These are phyloP conservation scores for Papiliotrema laurentii DNA, from an alignment of 1,284 basidiomycete species.

Conservation along the genomic window DNA sequence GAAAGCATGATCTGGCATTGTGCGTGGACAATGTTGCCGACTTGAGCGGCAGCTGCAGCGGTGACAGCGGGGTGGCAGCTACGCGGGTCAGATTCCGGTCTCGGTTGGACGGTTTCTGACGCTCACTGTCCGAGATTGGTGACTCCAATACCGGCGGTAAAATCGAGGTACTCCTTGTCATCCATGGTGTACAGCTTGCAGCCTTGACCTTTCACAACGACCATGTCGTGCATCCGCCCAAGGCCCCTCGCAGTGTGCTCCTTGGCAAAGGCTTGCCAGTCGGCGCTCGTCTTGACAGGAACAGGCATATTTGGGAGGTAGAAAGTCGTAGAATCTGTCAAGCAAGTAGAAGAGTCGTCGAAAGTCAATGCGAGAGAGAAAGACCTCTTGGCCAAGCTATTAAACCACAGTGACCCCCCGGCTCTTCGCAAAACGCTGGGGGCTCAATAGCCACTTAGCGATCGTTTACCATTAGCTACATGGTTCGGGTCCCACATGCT, in stretches of 20 bases:
- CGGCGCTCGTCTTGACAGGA: slow-evolving; percentile 16
- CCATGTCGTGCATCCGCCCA: slow-evolving; percentile 52
- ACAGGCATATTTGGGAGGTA: slow-evolving; percentile 76
- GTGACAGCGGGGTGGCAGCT: slow-evolving; percentile 77
- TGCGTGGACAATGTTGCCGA: slow-evolving; percentile 71
- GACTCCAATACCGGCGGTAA: slow-evolving; percentile 69
- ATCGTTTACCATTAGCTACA: too few relatives aligned
- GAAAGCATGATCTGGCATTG: slow-evolving; percentile 52
- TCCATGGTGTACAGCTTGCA: slow-evolving; percentile 61
- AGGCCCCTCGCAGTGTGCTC: slow-evolving; percentile 38
- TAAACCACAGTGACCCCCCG: too few relatives aligned
- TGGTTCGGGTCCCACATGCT: too few relatives aligned
- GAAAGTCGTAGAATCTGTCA: slow-evolving; percentile 93
- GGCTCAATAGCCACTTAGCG: too few relatives aligned
- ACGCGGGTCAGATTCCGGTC: too few relatives aligned
- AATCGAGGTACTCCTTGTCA: slow-evolving; percentile 70
- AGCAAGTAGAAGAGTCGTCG: too few relatives aligned
- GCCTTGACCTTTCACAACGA: slow-evolving; percentile 73
- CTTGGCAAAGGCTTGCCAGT: slow-evolving; percentile 32
- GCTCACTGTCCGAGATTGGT: slow-evolving; percentile 39
- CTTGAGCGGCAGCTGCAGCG: slow-evolving; percentile 78
- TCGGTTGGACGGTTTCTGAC: not conserved
- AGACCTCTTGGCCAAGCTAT: too few relatives aligned
- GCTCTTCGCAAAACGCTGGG: too few relatives aligned
- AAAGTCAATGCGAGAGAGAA: too few relatives aligned